Evolutionary conservation across 31 red algal species (phyloP), one percentile per base, ranked within the genome.

Genomic region (Asparagopsis taxiformis): DNA sequence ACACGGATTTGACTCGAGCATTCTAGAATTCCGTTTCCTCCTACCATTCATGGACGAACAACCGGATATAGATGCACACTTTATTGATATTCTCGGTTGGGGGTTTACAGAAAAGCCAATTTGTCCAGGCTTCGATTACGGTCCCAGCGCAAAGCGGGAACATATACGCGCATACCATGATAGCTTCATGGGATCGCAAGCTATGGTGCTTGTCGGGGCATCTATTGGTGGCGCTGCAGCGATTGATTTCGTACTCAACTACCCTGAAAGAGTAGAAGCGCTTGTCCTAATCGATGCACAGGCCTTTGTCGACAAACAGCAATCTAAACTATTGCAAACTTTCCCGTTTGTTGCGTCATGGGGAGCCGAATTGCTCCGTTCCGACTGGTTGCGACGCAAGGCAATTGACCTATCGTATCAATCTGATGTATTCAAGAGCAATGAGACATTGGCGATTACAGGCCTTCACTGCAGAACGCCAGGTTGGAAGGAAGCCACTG

Each of bases 1-100:
- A 20, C 88, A 91, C 25, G 88, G 88, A 32, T 91, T 91, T 53
- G 88, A 91, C 51, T 91, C 88, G 17, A 84, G 75, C 57, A 56
- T 59, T 30, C 62, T 91, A 16, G 88, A 91, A 34, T 91, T 74
- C 53, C 76, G 88, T 19, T 65, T 53, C 66, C 34, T 91, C 29
- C 69, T 84, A 17, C 88, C 88, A 5, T 24, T 69, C 13, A 39
- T 91, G 46, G 78, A 82, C 34, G 50, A 3, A 16, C 44, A 59
- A 16, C 68, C 70, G 32, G 11, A 43, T 26, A 49, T 84, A 6
- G 43, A 57, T 31, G 68, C 67, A 5, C 69, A 68, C 57, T 80
- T 82, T 15, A 32, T 91, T 33, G 77, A 82, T 63, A 32, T 91
- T 1, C 41, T 84, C 19, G 88, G 88, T 2, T 91, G 88, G 88